phyloP scores from a whole-genome alignment of 208 protist genomes.

The Leishmania amazonensis region DNA sequence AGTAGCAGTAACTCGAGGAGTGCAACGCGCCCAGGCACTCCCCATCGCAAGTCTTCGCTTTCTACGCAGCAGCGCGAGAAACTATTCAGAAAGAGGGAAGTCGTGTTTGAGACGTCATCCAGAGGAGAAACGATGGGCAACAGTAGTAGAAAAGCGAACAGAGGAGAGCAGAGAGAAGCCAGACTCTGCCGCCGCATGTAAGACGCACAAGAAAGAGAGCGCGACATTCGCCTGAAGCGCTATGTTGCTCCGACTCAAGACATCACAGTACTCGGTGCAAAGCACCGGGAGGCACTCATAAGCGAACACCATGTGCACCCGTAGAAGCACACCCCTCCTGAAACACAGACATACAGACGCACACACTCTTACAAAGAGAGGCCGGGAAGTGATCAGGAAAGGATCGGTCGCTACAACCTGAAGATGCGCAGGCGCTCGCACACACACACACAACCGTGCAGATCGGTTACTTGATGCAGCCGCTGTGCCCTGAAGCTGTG shows the following conservation, averaged over 20 bases:
- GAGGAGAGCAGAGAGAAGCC: neutral
- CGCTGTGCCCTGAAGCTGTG: neutral
- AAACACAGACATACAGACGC: neutral
- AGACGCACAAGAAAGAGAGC: neutral
- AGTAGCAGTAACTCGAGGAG: conserved; percentile 1
- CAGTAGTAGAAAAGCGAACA: neutral
- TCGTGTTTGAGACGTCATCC: neutral
- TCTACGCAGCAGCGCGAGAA: neutral
- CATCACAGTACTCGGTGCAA: neutral
- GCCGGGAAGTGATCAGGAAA: neutral
- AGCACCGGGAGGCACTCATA: neutral
- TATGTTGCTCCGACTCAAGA: neutral
- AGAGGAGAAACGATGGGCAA: neutral
- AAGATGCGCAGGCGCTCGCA: neutral
- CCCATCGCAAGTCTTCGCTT: neutral
- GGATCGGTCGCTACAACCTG: neutral
- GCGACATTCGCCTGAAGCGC: neutral
- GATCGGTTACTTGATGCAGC: neutral
- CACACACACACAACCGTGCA: neutral
- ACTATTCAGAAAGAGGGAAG: neutral
- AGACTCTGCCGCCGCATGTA: neutral
- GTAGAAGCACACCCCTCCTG: too few species aligned
- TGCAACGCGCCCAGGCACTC: neutral
- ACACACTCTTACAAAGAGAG: neutral
- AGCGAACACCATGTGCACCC: neutral